Evolutionary conservation across 176 grass and related monocot species (phyloP), one percentile per base, ranked within the genome.

Genomic region (Oryza brachyantha): DNA sequence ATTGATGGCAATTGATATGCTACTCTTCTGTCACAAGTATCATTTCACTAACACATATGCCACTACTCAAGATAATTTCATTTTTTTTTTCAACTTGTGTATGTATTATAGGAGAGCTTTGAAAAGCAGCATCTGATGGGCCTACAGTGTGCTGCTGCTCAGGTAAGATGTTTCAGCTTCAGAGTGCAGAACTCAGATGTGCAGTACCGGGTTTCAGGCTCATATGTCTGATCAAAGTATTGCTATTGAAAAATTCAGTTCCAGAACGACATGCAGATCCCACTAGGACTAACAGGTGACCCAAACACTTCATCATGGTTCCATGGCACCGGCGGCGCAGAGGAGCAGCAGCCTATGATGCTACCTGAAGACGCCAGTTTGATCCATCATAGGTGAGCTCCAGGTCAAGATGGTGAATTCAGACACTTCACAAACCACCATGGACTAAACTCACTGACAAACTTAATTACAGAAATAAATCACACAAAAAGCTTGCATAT

Each of bases 381-480:
- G 72, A 66, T 94, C 58, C 75, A 86, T 86, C 92, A 90, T 35
- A 91, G 92, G 92, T 94, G 72, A 84, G 74, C 29, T 76, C 32
- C 8, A 77, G 29, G 29, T 29, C n/a, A 31, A n/a, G 29, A 39
- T 61, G 7, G 13, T 26, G 27, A 19, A 29, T 60, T 13, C 52
- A 24, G 52, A 57, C 10, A 57, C 52, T 2, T 0, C 13, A 40
- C 7, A 17, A 2, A 38, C 48, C 48, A 8, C 12, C 13, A 73
- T 50, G 36, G 67, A 45, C 10, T 59, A n/a, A 58, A 41, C 66
- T 77, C 41, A 76, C 38, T 55, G 26, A 74, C 31, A 32, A 13
- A 43, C 46, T 16, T n/a, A n/a, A n/a, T n/a, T 50, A 50, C 46
- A 19, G 5, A 50, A 50, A 3, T 50, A 50, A 50, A n/a, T n/a